Base-by-base conservation (phyloP, 1,139 yeast genomes). In the Suhomyces coccinellae region DNA sequence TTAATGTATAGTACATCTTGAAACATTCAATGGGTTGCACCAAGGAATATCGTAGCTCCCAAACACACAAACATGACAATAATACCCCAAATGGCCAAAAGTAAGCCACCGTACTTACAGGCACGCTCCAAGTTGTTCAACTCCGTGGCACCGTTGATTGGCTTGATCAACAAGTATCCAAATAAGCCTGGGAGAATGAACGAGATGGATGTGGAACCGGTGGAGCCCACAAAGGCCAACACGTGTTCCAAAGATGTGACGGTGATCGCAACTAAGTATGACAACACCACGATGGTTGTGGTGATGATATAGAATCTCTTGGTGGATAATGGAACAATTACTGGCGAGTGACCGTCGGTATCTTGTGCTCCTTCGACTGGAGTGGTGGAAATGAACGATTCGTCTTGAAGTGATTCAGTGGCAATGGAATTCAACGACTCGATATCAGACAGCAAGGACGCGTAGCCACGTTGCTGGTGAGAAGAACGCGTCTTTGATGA, bases 181-280 rank as follows among this genome's bases (percentile, higher is more conserved):
- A 91, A 91, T 31, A 90, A 71, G 0, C 98, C 98, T 0, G 98
- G 98, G 45, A 91, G 75, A 43, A 91, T 90, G 62, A 91, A 91
- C 13, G 97, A 87, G 47, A 91, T 91, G 12, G 96, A 85, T 0
- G 97, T 90, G 2, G 96, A 88, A 0, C 98, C 98, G 0, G 97
- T 91, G 3, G 96, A 85, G 2, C 98, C 98, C 6, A 91, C 97
- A 65, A 91, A 82, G 5, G 97, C 96, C 50, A 91, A 73, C 32
- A 93, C 95, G 46, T 82, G 83, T 41, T 90, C 97, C 53, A 91
- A 76, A 0, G 96, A 88, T 1, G 78, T 74, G 6, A 91, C 95
- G 1, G 84, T 67, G 32, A 86, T 73, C 0, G 98, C 96, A n/a
- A 88, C 77, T 15, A 81, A 51, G 58, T 86, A 89, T 26, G 95